Percentiles rank a stretch among this genome's conserved stretches.
Evolutionary conservation across 805 yeast genomes (phyloP).

Genomic region (Saturnispora diversa): DNA sequence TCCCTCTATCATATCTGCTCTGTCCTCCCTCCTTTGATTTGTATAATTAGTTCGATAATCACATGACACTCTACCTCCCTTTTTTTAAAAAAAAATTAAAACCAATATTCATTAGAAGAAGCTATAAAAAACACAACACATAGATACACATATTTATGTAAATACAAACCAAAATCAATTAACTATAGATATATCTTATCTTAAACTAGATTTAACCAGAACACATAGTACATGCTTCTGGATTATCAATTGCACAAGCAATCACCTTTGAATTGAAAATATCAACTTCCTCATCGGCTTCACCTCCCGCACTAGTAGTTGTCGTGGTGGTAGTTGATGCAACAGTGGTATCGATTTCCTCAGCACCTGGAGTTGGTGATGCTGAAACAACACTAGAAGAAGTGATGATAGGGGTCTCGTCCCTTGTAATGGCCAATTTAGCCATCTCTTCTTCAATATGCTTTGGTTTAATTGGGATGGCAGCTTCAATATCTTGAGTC

Average conservation of each 20-base stretch:
- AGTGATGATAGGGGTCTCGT: neutral
- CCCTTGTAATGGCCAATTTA: slow-evolving; percentile 15
- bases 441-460: slow-evolving; percentile 9
- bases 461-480: slow-evolving; percentile 10
- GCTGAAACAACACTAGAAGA: no score
- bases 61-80: neutral
- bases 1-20: no score
- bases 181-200: neutral
- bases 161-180: neutral
- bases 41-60: neutral
- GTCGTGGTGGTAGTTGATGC: slow-evolving; percentile 6
- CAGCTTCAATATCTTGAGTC: slow-evolving; percentile 25
- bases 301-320: slow-evolving; percentile 14
- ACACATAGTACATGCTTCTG: slow-evolving; percentile 98
- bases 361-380: slow-evolving; percentile 3
- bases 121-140: neutral
- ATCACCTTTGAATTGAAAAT: slow-evolving; percentile 88
- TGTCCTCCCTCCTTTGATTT: neutral
- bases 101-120: no score
- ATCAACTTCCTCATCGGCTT: slow-evolving; percentile 47
- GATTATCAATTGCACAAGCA: slow-evolving; percentile 95
- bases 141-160: neutral
- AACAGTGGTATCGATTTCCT: slow-evolving; percentile 7
- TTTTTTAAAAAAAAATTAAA: neutral
- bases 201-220: slow-evolving; percentile 68